Base-by-base conservation (phyloP, 306 rosid genomes). In the Ammopiptanthus mongolicus region DNA sequence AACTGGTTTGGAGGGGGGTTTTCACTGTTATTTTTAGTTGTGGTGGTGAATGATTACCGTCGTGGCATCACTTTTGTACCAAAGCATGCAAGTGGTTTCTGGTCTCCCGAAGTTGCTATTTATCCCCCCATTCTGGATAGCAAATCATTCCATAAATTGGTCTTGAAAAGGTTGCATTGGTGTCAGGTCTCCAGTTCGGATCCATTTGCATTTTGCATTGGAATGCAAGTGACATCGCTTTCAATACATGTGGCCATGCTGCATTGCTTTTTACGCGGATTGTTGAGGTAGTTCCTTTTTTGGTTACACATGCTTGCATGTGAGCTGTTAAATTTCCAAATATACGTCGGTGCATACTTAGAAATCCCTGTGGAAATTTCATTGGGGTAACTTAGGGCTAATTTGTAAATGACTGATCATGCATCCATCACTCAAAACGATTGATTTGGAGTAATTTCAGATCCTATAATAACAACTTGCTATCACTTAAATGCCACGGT, bases 201-300 rank as follows among this genome's bases (percentile, higher is more conserved):
- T 60, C 58, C 70, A 73, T 73, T 28, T 61, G 60, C 69, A 59
- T 23, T 73, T 28, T 61, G 60, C 69, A 59, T 23, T 42, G 55
- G 60, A 73, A 59, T 39, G 51, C 36, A 5, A 31, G 50, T 50
- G 52, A 19, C 31, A 33, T 12, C 33, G 22, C 78, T 33, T 73
- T 60, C 46, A 3, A 60, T 25, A 33, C 53, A 18, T 21, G 47
- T 60, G 50, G 48, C 50, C 14, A 6, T 75, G 71, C 22, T 34
- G 72, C 79, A 51, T 48, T 63, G 41, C 42, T 73, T 63, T 75
- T 23, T 62, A 39, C 60, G 5, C 15, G 15, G 33, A 18, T 48
- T 33, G 22, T 33, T 34, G n/a, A 48, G 11, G 71, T 48, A 22
- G 22, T 12, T 34, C 41, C 5, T 17, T 42, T 61, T 19, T 47